A percentile compares a stretch with the other conserved stretches of the same genome.
Conservation (phyloP, 495 filamentous ascomycete species). For the Penicillium canariense region DNA sequence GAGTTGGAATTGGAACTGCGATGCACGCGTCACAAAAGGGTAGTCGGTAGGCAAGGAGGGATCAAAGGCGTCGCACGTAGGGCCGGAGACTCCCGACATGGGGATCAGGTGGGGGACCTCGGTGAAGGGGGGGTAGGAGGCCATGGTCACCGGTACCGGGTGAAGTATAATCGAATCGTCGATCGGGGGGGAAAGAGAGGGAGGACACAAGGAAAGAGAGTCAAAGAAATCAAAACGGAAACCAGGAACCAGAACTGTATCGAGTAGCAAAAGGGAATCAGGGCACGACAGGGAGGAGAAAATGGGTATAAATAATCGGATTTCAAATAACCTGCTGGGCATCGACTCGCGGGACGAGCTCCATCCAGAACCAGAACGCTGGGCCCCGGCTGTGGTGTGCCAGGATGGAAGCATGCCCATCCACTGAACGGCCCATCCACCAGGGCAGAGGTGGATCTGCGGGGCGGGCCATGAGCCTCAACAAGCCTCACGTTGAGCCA, state of each 20-base stretch:
- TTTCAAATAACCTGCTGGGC: too few species aligned
- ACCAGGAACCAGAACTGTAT: background rate
- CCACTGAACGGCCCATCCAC: background rate
- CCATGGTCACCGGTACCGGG: conserved; percentile 28
- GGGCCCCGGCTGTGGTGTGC: conserved; percentile 9
- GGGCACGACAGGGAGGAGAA: background rate
- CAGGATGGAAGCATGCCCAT: background rate
- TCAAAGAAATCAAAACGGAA: background rate
- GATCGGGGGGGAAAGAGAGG: background rate
- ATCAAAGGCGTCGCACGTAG: conserved; percentile 14
- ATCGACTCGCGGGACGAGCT: conserved; percentile 1
- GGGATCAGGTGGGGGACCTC: conserved; percentile 15
- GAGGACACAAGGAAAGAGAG: background rate
- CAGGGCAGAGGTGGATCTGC: conserved; percentile 5
- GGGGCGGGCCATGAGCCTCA: conserved; percentile 23
- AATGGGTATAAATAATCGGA: conserved; percentile 20
- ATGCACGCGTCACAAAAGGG: conserved; percentile 10
- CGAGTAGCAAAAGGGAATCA: background rate
- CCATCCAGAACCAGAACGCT: conserved; percentile 4
- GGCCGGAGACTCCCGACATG: conserved; percentile 5
- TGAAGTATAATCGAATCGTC: too few species aligned
- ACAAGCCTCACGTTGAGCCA: conserved; percentile 7
- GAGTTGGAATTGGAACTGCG: conserved; percentile 12
- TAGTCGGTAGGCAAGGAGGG: conserved; percentile 13
- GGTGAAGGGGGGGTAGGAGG: conserved; percentile 16